These are phyloP conservation scores for Scenedesmus sp. DNA, from an alignment of 163 green algal species.

Conservation along the genomic window DNA sequence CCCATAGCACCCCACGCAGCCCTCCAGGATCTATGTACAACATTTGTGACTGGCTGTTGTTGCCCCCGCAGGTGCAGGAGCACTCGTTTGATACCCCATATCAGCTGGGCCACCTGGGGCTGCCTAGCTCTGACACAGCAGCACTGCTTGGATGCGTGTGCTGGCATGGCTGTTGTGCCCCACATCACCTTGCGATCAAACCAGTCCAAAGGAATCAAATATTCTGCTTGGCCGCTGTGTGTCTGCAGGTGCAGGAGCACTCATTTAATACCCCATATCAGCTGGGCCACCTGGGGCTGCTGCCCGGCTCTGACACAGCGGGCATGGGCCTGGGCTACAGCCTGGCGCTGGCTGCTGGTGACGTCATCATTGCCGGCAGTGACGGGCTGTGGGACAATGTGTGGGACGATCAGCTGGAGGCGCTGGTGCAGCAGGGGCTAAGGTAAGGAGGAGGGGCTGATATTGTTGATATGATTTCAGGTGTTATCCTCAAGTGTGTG, in stretches of 20 bases:
- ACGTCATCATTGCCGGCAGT: slow-evolving; percentile 91
- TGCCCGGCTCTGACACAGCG: slow-evolving; percentile 66
- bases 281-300: slow-evolving; percentile 59
- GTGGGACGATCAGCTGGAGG: slow-evolving; percentile 75
- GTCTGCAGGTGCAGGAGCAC: slow-evolving; percentile 63
- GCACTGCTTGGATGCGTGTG: not conserved
- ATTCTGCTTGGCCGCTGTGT: not conserved
- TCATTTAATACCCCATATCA: slow-evolving; percentile 80
- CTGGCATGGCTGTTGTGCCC: too few species aligned
- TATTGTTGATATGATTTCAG: too few species aligned
- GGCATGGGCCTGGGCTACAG: slow-evolving; percentile 56
- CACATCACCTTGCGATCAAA: too few species aligned
- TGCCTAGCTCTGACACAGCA: slow-evolving; percentile 65
- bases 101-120: slow-evolving; percentile 65
- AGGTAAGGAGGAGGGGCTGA: not conserved
- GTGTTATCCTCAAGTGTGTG: too few species aligned
- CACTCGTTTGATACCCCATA: slow-evolving; percentile 79
- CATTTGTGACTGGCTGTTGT: too few species aligned
- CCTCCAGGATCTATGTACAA: too few species aligned
- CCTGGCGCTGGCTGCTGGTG: slow-evolving; percentile 76
- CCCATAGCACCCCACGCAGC: too few species aligned
- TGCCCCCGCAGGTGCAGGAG: slow-evolving; percentile 54
- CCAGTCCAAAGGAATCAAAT: too few species aligned
- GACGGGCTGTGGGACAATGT: slow-evolving; percentile 99
- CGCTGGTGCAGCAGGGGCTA: slow-evolving; percentile 38